Evolutionary conservation across 2,329 filamentous ascomycete species (phyloP), one percentile per base, ranked within the genome.

Genomic region (Metarhizium humberi): DNA sequence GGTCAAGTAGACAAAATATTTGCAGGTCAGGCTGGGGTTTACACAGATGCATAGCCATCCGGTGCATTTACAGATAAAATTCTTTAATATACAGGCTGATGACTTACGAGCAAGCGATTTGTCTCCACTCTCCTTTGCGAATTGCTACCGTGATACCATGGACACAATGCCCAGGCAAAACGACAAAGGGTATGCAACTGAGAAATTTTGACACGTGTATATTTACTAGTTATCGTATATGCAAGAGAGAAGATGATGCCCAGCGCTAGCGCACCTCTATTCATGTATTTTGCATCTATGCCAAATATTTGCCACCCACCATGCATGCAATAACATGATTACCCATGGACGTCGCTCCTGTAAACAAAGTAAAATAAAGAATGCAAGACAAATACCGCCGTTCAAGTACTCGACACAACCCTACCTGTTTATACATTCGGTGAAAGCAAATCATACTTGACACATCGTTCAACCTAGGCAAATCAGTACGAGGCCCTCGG

Each of bases 371-470:
- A 11, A 11, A 16, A 40, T n/a, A 13, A 40, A 40, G 1, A 16
- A 40, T 14, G 13, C 14, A 40, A 40, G 38, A 40, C 38, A 10
- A 13, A 36, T 36, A 36, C 38, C 11, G 11, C 13, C 11, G 13
- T 40, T 2, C 38, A 16, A 40, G 7, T 36, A 36, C 34, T 36
- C 34, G 8, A 13, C 13, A 36, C 8, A 36, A 8, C 5, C 34
- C 34, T 8, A 10, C 25, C 64, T 4, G 25, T 73, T 66, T 74
- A 96, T 60, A 95, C 84, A 74, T 95, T 96, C 3, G 91, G 91
- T 51, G 90, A 90, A 58, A 96, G 75, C 60, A 90, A 79, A 71
- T 96, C 91, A 62, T 92, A 95, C 68, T 92, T 94, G 64, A 96
- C 92, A 68, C 90, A 95, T 65, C 82, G 80, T 71, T 96, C 91